phyloP scores from a whole-genome alignment of 1,139 yeast species.

The Geotrichum carabidarum region DNA sequence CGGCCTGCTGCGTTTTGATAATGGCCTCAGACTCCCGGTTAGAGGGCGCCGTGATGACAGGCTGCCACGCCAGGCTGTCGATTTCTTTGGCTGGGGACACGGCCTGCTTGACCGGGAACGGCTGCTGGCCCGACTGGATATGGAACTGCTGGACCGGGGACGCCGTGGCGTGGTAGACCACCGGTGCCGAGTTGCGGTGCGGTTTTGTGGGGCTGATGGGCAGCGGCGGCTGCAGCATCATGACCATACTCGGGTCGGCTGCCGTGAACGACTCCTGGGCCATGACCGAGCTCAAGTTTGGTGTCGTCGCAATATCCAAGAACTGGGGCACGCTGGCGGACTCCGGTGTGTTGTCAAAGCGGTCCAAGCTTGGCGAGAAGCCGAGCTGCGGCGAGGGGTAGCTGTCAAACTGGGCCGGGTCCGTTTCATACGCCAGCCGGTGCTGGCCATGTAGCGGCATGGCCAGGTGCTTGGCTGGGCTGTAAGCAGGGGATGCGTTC shows the following conservation, averaged over 20 bases:
- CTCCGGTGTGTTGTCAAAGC: slow-evolving; percentile 27
- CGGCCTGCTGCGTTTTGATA: slow-evolving; percentile 31
- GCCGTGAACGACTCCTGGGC: too few relatives aligned
- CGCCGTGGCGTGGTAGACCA: background rate
- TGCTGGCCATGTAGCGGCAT: slow-evolving; percentile 11
- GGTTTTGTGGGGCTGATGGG: background rate
- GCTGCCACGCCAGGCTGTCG: slow-evolving; percentile 35
- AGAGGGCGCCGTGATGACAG: slow-evolving; percentile 36
- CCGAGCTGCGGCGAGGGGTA: slow-evolving; percentile 26
- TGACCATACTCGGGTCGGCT: background rate
- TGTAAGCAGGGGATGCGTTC: slow-evolving; percentile 10
- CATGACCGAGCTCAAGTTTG: slow-evolving; percentile 14
- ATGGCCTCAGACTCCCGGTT: slow-evolving; percentile 33
- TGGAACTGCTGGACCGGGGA: background rate
- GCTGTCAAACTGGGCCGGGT: slow-evolving; percentile 17
- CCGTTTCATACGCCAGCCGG: slow-evolving; percentile 1
- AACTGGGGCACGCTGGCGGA: slow-evolving; percentile 25
- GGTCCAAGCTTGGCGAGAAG: slow-evolving; percentile 25
- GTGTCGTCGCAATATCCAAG: slow-evolving; percentile 23
- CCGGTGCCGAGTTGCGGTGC: background rate
- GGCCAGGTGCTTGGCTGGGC: slow-evolving; percentile 4
- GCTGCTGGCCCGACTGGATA: background rate
- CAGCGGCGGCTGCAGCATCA: slow-evolving; percentile 9
- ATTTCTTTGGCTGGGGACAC: background rate
- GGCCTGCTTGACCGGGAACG: background rate